Conservation (phyloP, 2,329 filamentous ascomycete genomes). For the Alternaria alternata region DNA sequence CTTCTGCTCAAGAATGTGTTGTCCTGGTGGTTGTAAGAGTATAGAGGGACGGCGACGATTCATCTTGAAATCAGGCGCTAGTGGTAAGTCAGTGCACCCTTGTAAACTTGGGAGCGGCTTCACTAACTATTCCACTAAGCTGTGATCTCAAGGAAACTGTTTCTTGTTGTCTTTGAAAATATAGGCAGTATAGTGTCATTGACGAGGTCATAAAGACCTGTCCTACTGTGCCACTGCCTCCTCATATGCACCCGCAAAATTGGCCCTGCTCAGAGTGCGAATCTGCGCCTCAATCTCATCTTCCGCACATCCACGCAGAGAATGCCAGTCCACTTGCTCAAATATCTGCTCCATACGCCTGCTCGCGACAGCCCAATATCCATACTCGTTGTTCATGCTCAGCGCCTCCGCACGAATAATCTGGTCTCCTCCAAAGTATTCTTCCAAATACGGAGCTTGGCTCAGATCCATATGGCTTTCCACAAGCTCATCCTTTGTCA, state of each 20-base stretch:
- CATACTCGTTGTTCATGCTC: not conserved
- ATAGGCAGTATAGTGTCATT: not conserved
- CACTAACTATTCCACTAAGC: not conserved
- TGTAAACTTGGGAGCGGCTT: not conserved
- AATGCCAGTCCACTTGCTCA: not conserved
- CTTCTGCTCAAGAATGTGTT: not conserved
- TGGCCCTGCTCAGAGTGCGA: not conserved
- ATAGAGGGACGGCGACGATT: not conserved
- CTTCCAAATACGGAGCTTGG: not conserved
- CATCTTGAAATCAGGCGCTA: not conserved
- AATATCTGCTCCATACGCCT: slow-evolving; percentile 1
- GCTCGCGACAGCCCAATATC: not conserved
- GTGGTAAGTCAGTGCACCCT: not conserved
- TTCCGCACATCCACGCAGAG: not conserved
- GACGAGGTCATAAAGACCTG: not conserved
- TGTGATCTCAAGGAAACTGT: not conserved
- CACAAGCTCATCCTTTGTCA: not conserved
- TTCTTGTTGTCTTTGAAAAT: not conserved
- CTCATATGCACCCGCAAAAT: not conserved
- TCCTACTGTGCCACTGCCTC: not conserved
- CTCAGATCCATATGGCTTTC: not conserved
- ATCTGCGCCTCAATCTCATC: not conserved
- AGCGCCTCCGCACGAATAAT: not conserved
- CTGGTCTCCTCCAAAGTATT: not conserved
- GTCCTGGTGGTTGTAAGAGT: not conserved